These are phyloP conservation scores for Podospora sp. DNA, from an alignment of 495 filamentous ascomycete genomes.

Conservation along the genomic window DNA sequence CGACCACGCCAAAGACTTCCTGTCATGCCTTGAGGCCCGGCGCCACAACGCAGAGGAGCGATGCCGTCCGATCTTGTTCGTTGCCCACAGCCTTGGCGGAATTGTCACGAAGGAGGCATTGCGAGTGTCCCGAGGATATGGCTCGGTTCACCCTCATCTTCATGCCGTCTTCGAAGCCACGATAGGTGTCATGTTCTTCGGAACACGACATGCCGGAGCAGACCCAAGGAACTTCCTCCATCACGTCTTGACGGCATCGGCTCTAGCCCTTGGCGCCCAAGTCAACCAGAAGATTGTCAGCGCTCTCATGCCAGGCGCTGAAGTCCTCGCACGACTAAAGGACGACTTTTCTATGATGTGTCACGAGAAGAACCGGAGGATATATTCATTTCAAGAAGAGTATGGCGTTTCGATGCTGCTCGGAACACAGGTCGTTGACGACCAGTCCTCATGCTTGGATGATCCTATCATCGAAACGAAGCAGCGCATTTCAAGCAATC, in stretches of 20 bases:
- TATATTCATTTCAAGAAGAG: constrained; percentile 24
- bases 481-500: constrained; percentile 23
- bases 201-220: constrained; percentile 39
- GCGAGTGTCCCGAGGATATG: constrained; percentile 1
- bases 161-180: constrained; percentile 22
- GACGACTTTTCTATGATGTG: constrained; percentile 19
- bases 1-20: constrained; percentile 13
- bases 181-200: constrained; percentile 35
- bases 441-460: constrained; percentile 23
- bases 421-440: constrained; percentile 18
- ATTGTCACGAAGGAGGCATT: constrained; percentile 42
- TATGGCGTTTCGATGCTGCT: constrained; percentile 11
- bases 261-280: constrained; percentile 7
- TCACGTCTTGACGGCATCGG: constrained; percentile 10
- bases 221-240: constrained; percentile 21
- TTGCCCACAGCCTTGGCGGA: constrained; percentile 45
- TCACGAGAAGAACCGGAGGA: constrained; percentile 3
- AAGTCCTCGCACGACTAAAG: constrained; percentile 14
- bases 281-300: constrained; percentile 24
- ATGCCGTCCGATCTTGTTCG: constrained; percentile 35
- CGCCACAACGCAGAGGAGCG: constrained; percentile 9
- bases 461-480: constrained; percentile 19
- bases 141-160: constrained; percentile 22
- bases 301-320: constrained; percentile 7
- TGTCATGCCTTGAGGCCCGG: constrained; percentile 10